Evolutionary conservation across 192 early-diverging fungal genomes (phyloP), one percentile per base, ranked within the genome.

Genomic region (Coemansia reversa): DNA sequence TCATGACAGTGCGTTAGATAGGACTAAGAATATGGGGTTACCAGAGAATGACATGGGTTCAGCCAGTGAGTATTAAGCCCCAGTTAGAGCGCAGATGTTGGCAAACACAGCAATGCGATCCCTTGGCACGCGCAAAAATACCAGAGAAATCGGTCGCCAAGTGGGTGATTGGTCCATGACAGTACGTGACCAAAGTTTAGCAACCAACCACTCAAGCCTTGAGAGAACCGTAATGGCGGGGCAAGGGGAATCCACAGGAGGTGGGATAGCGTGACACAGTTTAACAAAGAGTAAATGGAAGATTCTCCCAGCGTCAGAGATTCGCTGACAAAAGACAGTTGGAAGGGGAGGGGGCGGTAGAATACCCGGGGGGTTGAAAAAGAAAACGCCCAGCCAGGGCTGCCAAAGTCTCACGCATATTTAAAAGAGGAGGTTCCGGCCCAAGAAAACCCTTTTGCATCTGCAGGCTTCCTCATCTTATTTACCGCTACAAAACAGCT

Each of bases 241-340:
- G 39, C 39, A 45, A 45, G 39, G 39, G 39, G 39, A 45, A 45
- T 45, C 39, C 39, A 11, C 2, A 45, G 39, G 39, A 16, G 39
- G 16, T 0, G 9, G 0, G 7, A 16, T 16, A 45, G 39, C 39
- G 39, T 45, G 39, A 45, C 39, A 45, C 39, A 45, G 12, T 3
- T 16, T 11, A 3, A 0, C 9, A 45, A 45, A 45, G 39, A 16
- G 39, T 16, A 45, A 45, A 45, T 14, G 39, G 39, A 45, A 45
- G 39, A 45, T 45, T 45, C 39, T 45, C 39, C 39, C 39, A 45
- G 39, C 14, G 39, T 14, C 8, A 45, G 39, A 45, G 39, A 45
- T 45, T 45, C 39, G 39, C 39, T 45, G 39, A 45, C 39, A 45
- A 45, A 45, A 45, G 39, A 45, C 39, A 45, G 39, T n/a, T n/a